phyloP scores from a whole-genome alignment of 225 moss, liverwort and hornwort species.

The Sphagnum tenellum region DNA sequence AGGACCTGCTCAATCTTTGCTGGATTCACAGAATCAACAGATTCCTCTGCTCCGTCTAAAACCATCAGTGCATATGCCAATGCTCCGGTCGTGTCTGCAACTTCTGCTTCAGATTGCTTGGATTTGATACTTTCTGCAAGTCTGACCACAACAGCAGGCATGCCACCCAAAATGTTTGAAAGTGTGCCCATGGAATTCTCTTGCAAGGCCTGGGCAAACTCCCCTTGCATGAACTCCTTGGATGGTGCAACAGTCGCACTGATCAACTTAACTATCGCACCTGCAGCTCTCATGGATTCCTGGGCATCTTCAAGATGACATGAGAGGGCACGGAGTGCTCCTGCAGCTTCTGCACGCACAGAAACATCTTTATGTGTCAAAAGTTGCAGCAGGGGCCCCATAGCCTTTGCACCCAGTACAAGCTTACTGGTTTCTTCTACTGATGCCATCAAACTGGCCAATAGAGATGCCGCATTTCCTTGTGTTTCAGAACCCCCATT shows the following conservation, averaged over 20 bases:
- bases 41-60: conserved; percentile 56
- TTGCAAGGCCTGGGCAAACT: conserved; percentile 73
- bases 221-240: conserved; percentile 59
- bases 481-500: conserved; percentile 56
- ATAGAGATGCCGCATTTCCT: conserved; percentile 80
- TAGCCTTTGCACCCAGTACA: conserved; percentile 66
- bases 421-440: conserved; percentile 57
- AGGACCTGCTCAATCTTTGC: conserved; percentile 77
- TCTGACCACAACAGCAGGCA: conserved; percentile 73
- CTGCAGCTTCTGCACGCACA: conserved; percentile 94
- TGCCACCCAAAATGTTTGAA: conserved; percentile 82
- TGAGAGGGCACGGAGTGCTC: conserved; percentile 77
- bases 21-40: conserved; percentile 62
- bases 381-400: conserved; percentile 72
- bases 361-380: conserved; percentile 63
- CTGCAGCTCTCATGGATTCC: conserved; percentile 58
- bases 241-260: conserved; percentile 73
- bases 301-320: conserved; percentile 63
- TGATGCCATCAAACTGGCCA: conserved; percentile 78
- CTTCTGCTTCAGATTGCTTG: conserved; percentile 44
- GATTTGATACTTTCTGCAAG: conserved; percentile 71
- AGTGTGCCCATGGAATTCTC: conserved; percentile 92
- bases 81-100: conserved; percentile 83
- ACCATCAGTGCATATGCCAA: conserved; percentile 86
- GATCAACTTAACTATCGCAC: conserved; percentile 74